phyloP scores from a whole-genome alignment of 305 asterid genomes.

The Fraxinus platypoda region DNA sequence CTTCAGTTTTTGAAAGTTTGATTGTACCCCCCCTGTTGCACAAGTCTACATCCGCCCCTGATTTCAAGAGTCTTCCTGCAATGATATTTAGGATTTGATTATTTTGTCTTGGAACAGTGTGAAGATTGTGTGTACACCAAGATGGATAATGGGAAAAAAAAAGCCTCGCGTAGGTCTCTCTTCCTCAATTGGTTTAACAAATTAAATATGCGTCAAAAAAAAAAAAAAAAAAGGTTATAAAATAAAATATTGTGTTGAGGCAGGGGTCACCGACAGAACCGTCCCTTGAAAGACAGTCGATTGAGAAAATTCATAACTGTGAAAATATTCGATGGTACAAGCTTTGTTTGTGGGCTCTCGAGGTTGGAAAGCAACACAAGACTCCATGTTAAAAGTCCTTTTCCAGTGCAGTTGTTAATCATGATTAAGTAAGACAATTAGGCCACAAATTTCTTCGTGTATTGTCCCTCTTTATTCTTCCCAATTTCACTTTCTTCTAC shows the following conservation, averaged over 20 bases:
- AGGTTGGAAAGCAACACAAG: neutral
- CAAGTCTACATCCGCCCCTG: no score
- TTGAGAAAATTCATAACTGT: neutral
- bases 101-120: neutral
- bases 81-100: neutral
- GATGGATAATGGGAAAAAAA: neutral
- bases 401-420: neutral
- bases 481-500: neutral
- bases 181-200: neutral
- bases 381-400: neutral
- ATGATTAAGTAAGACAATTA: neutral
- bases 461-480: neutral
- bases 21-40: no score
- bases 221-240: neutral
- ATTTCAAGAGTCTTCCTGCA: neutral
- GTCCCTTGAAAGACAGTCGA: neutral
- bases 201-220: neutral
- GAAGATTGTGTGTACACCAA: neutral
- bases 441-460: slow-evolving; percentile 1
- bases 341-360: neutral
- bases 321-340: neutral
- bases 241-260: neutral
- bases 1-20: no score
- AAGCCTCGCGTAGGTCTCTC: neutral
- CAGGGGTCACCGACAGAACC: neutral